These are phyloP conservation scores for Xylaria venustula DNA, from an alignment of 495 filamentous ascomycete species.

Conservation along the genomic window DNA sequence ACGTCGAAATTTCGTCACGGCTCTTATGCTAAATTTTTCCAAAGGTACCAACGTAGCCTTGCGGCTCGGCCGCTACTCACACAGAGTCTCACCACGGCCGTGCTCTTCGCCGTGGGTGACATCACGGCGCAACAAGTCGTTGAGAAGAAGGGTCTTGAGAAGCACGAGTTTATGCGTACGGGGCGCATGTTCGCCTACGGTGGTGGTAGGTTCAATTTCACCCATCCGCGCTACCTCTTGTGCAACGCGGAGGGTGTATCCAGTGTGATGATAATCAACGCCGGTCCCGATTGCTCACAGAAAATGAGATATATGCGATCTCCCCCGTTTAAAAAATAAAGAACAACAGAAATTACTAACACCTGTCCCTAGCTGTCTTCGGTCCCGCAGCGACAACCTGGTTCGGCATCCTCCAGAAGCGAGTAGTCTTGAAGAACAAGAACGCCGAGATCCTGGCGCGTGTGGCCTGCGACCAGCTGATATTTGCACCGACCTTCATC, in stretches of 20 bases:
- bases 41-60: constrained; percentile 86
- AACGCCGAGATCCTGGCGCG: constrained; percentile 75
- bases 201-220: constrained; percentile 58
- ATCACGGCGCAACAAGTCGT: constrained; percentile 91
- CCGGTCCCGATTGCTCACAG: background rate
- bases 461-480: constrained; percentile 77
- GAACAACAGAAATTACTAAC: constrained; percentile 13
- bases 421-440: constrained; percentile 57
- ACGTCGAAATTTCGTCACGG: too few species aligned
- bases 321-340: background rate
- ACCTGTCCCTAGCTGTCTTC: constrained; percentile 64
- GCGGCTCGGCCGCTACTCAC: constrained; percentile 81
- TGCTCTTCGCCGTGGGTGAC: constrained; percentile 91
- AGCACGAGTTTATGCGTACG: constrained; percentile 80
- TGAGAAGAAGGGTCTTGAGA: constrained; percentile 72
- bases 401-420: constrained; percentile 62
- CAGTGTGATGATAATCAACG: too few species aligned
- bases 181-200: constrained; percentile 91
- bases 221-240: background rate
- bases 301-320: background rate
- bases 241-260: too few species aligned
- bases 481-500: constrained; percentile 83
- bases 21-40: constrained; percentile 14
- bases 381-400: constrained; percentile 87
- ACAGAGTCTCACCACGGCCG: constrained; percentile 78